A percentile compares a stretch with the other conserved stretches of the same genome.
Conservation (phyloP, 73 alveolate species). For the Stentor coeruleus region DNA sequence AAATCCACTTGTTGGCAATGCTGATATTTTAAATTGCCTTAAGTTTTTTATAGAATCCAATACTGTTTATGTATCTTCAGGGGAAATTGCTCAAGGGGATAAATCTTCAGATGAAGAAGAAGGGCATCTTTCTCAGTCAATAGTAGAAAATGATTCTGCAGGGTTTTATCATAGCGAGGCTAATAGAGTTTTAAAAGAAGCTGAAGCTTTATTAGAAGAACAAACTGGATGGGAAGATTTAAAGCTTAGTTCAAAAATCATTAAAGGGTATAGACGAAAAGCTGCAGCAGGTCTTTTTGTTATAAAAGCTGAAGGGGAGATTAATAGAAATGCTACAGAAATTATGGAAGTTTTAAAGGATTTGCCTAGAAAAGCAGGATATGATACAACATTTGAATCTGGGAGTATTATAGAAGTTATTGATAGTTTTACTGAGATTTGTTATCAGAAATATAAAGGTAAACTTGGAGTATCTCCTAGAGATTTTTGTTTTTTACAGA, state of each 20-base stretch:
- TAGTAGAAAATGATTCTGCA: neutral
- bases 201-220: neutral
- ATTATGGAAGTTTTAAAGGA: conserved; percentile 30
- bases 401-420: conserved; percentile 35
- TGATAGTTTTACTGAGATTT: conserved; percentile 30
- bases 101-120: conserved; percentile 8
- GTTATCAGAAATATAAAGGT: conserved; percentile 36
- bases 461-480: conserved; percentile 38
- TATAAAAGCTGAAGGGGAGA: conserved; percentile 41
- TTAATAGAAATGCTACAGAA: conserved; percentile 29
- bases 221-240: conserved; percentile 13
- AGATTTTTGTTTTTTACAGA: conserved; percentile 41
- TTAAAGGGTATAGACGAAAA: conserved; percentile 26
- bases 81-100: neutral
- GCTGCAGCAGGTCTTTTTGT: conserved; percentile 26
- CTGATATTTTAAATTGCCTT: neutral
- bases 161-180: neutral
- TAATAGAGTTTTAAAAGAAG: neutral
- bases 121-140: neutral
- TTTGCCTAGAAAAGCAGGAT: conserved; percentile 23
- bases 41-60: conserved; percentile 10
- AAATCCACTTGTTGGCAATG: neutral
- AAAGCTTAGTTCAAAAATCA: neutral
- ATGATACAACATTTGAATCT: conserved; percentile 48
- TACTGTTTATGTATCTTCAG: neutral